Conservation (phyloP, 306 rosid species). For the barrel medic (Medicago truncatula) region MtrunA17r5.0-ANR NC_053045.1:54449001-54449500, state of each 20-base stretch:
- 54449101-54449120: too few relatives aligned
- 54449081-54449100: background rate
- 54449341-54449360: too few relatives aligned
- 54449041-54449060: slow-evolving; percentile 22
- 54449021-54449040: slow-evolving; percentile 51
- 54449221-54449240: background rate
- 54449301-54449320: too few relatives aligned
- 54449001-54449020: background rate
- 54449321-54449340: too few relatives aligned
- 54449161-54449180: background rate
- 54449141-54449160: background rate
- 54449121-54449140: background rate
- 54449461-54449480: too few relatives aligned
- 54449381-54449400: too few relatives aligned
- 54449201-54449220: background rate
- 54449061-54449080: background rate
- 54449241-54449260: slow-evolving; percentile 10
- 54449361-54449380: too few relatives aligned
- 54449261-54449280: background rate
- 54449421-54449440: too few relatives aligned
- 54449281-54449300: background rate
- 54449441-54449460: too few relatives aligned
- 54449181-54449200: background rate
- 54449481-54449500: too few relatives aligned
- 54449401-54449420: too few relatives aligned